Base-by-base conservation (phyloP, 176 grass and related monocot genomes). In the Avena sativa region DNA sequence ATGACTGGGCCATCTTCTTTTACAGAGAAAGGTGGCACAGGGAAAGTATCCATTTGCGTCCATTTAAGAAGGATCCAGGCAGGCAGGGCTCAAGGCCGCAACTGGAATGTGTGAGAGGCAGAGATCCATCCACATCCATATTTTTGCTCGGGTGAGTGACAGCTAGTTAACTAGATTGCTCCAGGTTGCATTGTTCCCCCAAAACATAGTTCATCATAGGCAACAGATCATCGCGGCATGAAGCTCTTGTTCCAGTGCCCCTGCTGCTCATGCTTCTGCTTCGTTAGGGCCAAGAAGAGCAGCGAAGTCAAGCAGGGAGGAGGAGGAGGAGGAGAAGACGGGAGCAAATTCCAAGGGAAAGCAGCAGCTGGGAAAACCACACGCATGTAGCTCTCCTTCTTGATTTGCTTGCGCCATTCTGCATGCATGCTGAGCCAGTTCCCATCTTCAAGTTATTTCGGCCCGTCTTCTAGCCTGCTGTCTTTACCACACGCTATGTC, bases 221-320 rank as follows among this genome's bases (percentile, higher is more conserved):
- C 73, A 4, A 17, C 44, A 15, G 47, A 75, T 19, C 50, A 6
- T 34, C 26, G 23, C 15, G 23, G 62, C 12, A 95, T 95, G 93
- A 95, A 92, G 86, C 81, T 92, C 79, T 74, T 95, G 88, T 92
- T 95, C 83, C 93, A 84, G 28, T 88, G 67, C 70, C 93, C 88
- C 25, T 95, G 93, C 83, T 95, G 93, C 85, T 90, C 88, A 19
- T 95, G 90, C 88, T 95, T 95, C 93, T 95, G 93, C 90, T 92
- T 95, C 86, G 36, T 90, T 47, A 95, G 60, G 90, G 38, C 81
- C 79, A 87, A 75, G 80, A 92, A 67, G 74, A 90, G 76, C 74
- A 59, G 67, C 72, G 79, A 87, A 32, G 71, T 15, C 52, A 84
- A 84, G 60, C 52, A 81, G 1, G 84, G 11, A 52, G 32, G 56